Percentiles rank a stretch among this genome's conserved stretches.
phyloP scores from a whole-genome alignment of 2,329 filamentous ascomycete genomes.

The Pseudocercospora cruenta region DNA sequence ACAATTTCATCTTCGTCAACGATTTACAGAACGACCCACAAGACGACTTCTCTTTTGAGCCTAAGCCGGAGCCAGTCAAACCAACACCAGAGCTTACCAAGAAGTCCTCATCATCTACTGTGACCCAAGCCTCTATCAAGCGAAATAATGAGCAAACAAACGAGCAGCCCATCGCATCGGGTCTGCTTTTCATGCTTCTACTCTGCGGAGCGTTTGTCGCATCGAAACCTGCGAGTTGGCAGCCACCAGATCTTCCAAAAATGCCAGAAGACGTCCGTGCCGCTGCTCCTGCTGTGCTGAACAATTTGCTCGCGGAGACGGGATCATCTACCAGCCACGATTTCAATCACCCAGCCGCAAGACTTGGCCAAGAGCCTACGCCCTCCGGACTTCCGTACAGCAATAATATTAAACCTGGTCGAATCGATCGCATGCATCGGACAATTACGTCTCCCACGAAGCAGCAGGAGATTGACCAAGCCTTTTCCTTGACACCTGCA shows the following conservation, averaged over 20 bases:
- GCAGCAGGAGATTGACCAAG: slow-evolving; percentile 84
- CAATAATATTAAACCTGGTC: slow-evolving; percentile 21
- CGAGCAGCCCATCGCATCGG: slow-evolving; percentile 70
- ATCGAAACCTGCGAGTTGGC: slow-evolving; percentile 74
- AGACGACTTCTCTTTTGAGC: slow-evolving; percentile 62
- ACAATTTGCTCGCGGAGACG: slow-evolving; percentile 61
- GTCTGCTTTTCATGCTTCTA: slow-evolving; percentile 90
- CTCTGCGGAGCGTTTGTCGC: slow-evolving; percentile 95
- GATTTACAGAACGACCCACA: slow-evolving; percentile 38
- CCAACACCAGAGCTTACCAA: slow-evolving; percentile 30
- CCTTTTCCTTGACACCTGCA: slow-evolving; percentile 81
- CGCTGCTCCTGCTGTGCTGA: slow-evolving; percentile 75
- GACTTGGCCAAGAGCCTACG: slow-evolving; percentile 29
- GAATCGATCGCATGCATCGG: slow-evolving; percentile 48
- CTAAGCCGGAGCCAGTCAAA: slow-evolving; percentile 29
- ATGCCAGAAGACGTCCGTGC: slow-evolving; percentile 81
- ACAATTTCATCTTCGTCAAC: slow-evolving; percentile 76
- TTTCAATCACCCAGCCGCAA: slow-evolving; percentile 10
- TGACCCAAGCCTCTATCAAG: slow-evolving; percentile 40
- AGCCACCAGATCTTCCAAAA: slow-evolving; percentile 71
- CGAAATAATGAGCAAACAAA: slow-evolving; percentile 40
- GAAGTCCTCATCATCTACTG: slow-evolving; percentile 21
- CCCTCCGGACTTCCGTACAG: slow-evolving; percentile 25
- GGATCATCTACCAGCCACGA: slow-evolving; percentile 14
- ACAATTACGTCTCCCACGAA: slow-evolving; percentile 65